These are phyloP conservation scores for Colletotrichum spaethianum DNA, from an alignment of 2,329 filamentous ascomycete species.

Conservation along the genomic window DNA sequence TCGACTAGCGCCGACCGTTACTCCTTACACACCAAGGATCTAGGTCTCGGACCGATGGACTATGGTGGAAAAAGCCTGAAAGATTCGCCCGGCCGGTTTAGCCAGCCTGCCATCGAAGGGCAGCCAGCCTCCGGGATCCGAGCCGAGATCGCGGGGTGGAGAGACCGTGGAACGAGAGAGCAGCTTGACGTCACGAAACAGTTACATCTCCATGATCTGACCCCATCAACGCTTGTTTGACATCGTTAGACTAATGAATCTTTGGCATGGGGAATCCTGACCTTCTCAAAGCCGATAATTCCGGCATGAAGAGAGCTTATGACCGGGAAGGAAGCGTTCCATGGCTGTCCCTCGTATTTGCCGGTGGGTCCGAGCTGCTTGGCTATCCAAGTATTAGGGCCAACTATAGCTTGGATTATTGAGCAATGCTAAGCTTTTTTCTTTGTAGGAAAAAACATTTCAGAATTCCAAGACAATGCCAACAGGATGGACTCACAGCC, in stretches of 20 bases:
- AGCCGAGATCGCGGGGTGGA: neutral
- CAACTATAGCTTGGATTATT: neutral
- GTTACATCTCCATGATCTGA: neutral
- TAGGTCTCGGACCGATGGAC: neutral
- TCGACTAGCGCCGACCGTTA: neutral
- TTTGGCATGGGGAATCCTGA: no score
- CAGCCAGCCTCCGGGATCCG: neutral
- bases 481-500: no score
- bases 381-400: neutral
- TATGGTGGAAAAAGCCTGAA: neutral
- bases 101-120: neutral
- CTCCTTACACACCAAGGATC: neutral
- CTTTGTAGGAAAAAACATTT: neutral
- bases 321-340: conserved; percentile 12
- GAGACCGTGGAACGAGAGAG: neutral
- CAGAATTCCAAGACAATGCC: neutral
- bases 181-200: conserved; percentile 14
- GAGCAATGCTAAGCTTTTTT: neutral
- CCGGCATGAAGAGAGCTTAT: neutral
- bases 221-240: neutral
- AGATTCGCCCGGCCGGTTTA: neutral
- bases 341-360: conserved; percentile 17
- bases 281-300: neutral
- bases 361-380: neutral
- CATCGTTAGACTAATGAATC: neutral